Percentiles rank a stretch among this genome's conserved stretches.
phyloP scores from a whole-genome alignment of 176 grass and related monocot species.

The Otatea glauca region DNA sequence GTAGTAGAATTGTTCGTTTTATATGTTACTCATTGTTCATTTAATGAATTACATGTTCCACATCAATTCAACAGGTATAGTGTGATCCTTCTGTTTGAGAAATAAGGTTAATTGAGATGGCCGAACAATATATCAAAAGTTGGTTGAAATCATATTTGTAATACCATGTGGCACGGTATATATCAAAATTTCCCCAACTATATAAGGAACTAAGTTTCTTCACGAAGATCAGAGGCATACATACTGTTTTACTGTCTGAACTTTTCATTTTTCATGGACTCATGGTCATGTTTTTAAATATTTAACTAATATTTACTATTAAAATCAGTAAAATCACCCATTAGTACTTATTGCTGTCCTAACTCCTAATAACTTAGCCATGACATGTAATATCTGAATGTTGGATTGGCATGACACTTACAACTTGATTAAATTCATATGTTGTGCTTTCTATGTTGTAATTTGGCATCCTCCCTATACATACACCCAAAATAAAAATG shows the following conservation, averaged over 20 bases:
- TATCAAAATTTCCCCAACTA: neutral
- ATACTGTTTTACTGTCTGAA: neutral
- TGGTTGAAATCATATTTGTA: neutral
- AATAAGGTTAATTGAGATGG: neutral
- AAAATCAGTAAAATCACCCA: neutral
- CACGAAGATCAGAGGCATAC: neutral
- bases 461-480: neutral
- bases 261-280: neutral
- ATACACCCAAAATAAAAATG: neutral
- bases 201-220: neutral
- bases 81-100: neutral
- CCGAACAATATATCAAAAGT: neutral
- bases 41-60: neutral
- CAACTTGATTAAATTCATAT: neutral
- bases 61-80: neutral
- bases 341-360: neutral
- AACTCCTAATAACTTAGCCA: neutral
- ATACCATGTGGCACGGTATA: neutral
- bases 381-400: neutral
- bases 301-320: neutral
- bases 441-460: neutral
- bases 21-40: no score
- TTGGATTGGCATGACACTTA: neutral
- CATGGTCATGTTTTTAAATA: neutral
- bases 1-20: neutral